Evolutionary conservation across 805 yeast species (phyloP).

Genomic region (Barnettozyma wickerhamii): DNA sequence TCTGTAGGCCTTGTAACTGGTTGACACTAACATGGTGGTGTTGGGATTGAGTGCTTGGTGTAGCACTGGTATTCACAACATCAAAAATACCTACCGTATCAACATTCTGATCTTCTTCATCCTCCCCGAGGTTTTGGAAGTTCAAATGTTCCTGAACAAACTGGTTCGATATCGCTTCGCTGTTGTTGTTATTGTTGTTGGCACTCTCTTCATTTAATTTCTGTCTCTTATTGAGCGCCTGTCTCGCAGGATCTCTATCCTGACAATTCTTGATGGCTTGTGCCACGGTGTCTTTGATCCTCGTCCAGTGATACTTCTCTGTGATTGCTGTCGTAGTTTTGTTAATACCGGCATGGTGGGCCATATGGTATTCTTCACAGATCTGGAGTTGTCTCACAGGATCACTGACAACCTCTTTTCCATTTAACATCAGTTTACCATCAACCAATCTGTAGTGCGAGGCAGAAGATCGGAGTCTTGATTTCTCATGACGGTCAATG

Average conservation of each 20-base stretch:
- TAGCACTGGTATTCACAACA: neutral
- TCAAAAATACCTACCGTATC: neutral
- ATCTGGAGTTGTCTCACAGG: conserved; percentile 70
- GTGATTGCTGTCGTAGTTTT: conserved; percentile 75
- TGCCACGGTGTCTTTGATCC: conserved; percentile 84
- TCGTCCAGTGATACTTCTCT: conserved; percentile 85
- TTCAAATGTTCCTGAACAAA: conserved; percentile 19
- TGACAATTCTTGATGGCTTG: conserved; percentile 72
- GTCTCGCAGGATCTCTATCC: conserved; percentile 32
- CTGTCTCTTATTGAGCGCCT: conserved; percentile 8
- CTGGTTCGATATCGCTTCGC: conserved; percentile 4
- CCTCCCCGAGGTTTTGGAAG: conserved; percentile 20
- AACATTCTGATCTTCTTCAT: neutral
- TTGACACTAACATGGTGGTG: neutral
- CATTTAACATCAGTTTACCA: conserved; percentile 73
- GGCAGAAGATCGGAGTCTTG: conserved; percentile 77
- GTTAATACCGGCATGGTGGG: conserved; percentile 83
- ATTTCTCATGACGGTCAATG: conserved; percentile 79
- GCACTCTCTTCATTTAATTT: conserved; percentile 1
- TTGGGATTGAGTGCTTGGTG: too few species aligned
- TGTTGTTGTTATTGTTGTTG: neutral
- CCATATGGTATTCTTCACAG: conserved; percentile 63
- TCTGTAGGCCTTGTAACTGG: conserved; percentile 2
- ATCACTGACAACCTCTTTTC: conserved; percentile 78
- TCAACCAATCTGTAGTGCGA: conserved; percentile 68